Evolutionary conservation across 2,329 filamentous ascomycete genomes (phyloP), one percentile per base, ranked within the genome.

Genomic region (Pseudogymnoascus sp.): DNA sequence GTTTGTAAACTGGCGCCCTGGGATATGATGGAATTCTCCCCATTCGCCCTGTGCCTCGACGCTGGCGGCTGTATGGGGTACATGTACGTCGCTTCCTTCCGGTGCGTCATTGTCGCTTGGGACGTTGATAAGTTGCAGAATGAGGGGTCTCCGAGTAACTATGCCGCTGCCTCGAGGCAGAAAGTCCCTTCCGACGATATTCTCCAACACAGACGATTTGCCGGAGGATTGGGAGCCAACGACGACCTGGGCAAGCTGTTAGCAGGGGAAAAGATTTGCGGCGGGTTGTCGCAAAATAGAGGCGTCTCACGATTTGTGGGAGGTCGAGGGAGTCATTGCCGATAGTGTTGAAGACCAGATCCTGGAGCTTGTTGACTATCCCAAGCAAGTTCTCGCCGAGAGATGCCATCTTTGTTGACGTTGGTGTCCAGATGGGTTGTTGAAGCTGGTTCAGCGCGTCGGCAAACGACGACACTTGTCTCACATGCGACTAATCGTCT

Each of bases 281-380:
- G 50, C 50, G 10, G 6, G 17, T 29, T 26, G 40, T 59, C 29
- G 62, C 31, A 42, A 33, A 37, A 46, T 59, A 60, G 63, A 64
- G 17, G 63, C 63, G 71, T 44, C 87, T 74, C 87, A 97, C 95
- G 83, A 99, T 99, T 80, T 99, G 95, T 64, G 95, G 95, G 64
- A 99, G 82, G 78, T 99, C 95, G 66, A 99, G 84, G 62, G 93
- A 97, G 77, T 99, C 95, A 81, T 93, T 97, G 78, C 95, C 95
- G 77, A 99, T 99, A 70, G 95, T 99, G 80, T 99, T 99, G 82
- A 99, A 99, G 73, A 99, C 95, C 74, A 99, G 80, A 78, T 97
- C 95, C 78, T 99, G 95, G 73, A 99, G 83, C 82, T 96, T 96
- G 83, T 99, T 99, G 80, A 99, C 95, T 68, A 92, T 96, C 71